phyloP scores from a whole-genome alignment of 768 basidiomycete genomes.

The Leucocoprinus sp. region DNA sequence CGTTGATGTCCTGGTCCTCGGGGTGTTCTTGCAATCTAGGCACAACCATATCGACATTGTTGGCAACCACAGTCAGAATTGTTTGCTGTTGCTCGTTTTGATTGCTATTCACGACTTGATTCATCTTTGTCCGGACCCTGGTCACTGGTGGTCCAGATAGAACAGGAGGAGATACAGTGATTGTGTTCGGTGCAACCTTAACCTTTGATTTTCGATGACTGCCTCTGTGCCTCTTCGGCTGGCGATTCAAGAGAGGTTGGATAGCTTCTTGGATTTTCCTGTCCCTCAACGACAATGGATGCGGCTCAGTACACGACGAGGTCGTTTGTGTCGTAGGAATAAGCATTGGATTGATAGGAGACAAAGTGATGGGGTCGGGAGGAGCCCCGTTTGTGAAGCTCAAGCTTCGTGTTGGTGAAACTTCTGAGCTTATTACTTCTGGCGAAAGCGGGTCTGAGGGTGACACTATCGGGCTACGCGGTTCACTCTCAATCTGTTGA shows the following conservation, averaged over 20 bases:
- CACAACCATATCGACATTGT: neutral
- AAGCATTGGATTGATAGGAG: conserved; percentile 8
- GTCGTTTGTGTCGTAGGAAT: conserved; percentile 11
- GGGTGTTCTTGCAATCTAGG: neutral
- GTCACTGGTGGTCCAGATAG: conserved; percentile 7
- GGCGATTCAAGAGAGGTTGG: conserved; percentile 2
- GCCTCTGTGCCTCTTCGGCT: neutral
- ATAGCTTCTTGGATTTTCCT: conserved; percentile 3
- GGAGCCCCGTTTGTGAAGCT: conserved; percentile 22
- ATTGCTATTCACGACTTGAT: neutral
- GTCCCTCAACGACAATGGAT: conserved; percentile 6
- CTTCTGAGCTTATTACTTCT: conserved; percentile 2
- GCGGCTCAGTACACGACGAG: conserved; percentile 2
- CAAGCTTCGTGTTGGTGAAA: conserved; percentile 21
- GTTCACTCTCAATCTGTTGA: conserved; percentile 15
- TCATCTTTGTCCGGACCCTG: conserved; percentile 7
- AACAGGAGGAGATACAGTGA: neutral
- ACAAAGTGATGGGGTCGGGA: conserved; percentile 5
- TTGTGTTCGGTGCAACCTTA: conserved; percentile 5
- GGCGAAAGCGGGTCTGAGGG: conserved; percentile 13
- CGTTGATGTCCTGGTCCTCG: neutral
- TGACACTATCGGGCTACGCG: conserved; percentile 20
- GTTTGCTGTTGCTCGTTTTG: neutral
- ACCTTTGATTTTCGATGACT: conserved; percentile 1
- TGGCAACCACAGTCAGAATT: neutral